These are phyloP conservation scores for Sclerotinia spermophila DNA, from an alignment of 2,329 filamentous ascomycete genomes.

Conservation along the genomic window DNA sequence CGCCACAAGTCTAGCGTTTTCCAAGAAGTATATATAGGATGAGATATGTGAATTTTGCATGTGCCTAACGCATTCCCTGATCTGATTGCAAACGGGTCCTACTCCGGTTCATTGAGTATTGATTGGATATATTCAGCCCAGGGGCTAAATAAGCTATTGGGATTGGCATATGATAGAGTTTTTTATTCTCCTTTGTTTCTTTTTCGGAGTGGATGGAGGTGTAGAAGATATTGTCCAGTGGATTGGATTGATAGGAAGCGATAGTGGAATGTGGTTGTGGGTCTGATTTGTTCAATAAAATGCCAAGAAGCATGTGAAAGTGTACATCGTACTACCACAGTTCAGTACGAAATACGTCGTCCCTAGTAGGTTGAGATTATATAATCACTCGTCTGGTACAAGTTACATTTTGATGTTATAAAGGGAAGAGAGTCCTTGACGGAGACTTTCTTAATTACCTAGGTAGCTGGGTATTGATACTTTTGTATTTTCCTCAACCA, in stretches of 20 bases:
- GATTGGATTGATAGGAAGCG: background rate
- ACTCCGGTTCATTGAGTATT: background rate
- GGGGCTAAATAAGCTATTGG: background rate
- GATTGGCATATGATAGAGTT: background rate
- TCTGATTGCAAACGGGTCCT: constrained; percentile 9
- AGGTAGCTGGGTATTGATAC: background rate
- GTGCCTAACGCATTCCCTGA: constrained; percentile 2
- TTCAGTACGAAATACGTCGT: too few species aligned
- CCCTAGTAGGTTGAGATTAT: too few species aligned
- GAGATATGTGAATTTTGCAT: constrained; percentile 16
- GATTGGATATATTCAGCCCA: background rate
- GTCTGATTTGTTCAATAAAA: background rate
- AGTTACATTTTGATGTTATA: too few species aligned
- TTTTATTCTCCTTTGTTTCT: background rate
- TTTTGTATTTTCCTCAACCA: background rate
- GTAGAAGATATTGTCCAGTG: constrained; percentile 3
- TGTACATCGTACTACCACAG: too few species aligned
- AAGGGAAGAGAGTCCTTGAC: background rate
- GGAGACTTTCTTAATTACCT: background rate
- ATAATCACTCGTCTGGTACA: too few species aligned
- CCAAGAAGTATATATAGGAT: background rate
- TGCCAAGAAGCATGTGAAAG: constrained; percentile 17
- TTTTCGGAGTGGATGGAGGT: background rate
- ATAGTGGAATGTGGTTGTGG: background rate
- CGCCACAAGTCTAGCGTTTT: background rate